These are phyloP conservation scores for Xylaria venustula DNA, from an alignment of 495 filamentous ascomycete species.

Conservation along the genomic window DNA sequence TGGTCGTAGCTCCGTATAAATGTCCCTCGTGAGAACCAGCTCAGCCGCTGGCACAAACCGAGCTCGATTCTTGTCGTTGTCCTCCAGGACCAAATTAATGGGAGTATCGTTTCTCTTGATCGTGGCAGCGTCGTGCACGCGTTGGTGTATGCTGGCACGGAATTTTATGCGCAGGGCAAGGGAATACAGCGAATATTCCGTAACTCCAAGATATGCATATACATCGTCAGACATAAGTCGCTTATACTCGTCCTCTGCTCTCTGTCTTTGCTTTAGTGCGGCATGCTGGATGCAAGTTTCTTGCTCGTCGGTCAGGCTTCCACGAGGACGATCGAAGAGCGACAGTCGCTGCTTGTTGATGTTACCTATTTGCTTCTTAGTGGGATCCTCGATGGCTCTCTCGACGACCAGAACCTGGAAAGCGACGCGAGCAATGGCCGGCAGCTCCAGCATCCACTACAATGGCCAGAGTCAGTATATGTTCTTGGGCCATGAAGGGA, in stretches of 20 bases:
- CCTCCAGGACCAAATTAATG: background rate
- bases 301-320: constrained; percentile 26
- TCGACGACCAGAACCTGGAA: constrained; percentile 48
- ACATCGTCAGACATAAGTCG: constrained; percentile 11
- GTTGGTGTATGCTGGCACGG: background rate
- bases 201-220: constrained; percentile 11
- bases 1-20: background rate
- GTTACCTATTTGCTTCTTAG: background rate
- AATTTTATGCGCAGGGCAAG: background rate
- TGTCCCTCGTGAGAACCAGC: background rate
- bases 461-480: background rate
- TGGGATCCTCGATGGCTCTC: constrained; percentile 27
- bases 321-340: constrained; percentile 25
- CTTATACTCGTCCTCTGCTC: constrained; percentile 12
- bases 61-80: constrained; percentile 7
- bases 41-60: constrained; percentile 4
- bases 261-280: constrained; percentile 22
- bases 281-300: constrained; percentile 31
- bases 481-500: background rate
- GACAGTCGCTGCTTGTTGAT: constrained; percentile 3
- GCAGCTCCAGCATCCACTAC: constrained; percentile 31
- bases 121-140: background rate
- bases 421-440: constrained; percentile 32
- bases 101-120: background rate
- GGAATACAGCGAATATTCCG: constrained; percentile 12